phyloP scores from a whole-genome alignment of 164 flowering plant genomes.

The Cinnamomum micranthum region DNA sequence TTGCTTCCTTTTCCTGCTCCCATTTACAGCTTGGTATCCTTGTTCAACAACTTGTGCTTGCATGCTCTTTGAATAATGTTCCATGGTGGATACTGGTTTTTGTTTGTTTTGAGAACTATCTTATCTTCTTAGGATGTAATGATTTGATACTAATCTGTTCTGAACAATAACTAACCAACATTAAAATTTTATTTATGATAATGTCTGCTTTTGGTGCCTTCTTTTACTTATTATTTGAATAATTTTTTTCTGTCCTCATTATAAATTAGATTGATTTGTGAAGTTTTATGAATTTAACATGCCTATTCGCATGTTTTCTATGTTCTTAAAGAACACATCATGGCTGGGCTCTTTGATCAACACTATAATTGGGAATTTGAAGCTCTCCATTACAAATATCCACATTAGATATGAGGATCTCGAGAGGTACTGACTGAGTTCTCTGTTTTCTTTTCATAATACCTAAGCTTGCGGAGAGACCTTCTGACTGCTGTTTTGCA shows the following conservation, averaged over 20 bases:
- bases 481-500: slow-evolving; percentile 30
- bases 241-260: background rate
- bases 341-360: slow-evolving; percentile 95
- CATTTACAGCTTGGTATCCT: too few relatives aligned
- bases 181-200: too few relatives aligned
- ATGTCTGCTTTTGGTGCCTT: background rate
- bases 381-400: slow-evolving; percentile 89
- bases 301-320: slow-evolving; percentile 5
- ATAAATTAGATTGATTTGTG: background rate
- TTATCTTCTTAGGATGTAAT: too few relatives aligned
- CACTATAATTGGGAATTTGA: slow-evolving; percentile 91
- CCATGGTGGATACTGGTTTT: too few relatives aligned
- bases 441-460: background rate
- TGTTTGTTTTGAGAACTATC: too few relatives aligned
- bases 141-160: too few relatives aligned
- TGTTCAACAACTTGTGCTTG: too few relatives aligned
- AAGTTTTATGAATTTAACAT: background rate
- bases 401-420: slow-evolving; percentile 98
- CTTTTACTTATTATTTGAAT: too few relatives aligned
- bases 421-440: slow-evolving; percentile 61
- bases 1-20: too few relatives aligned
- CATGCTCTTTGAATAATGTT: too few relatives aligned
- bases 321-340: slow-evolving; percentile 64
- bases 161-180: too few relatives aligned
- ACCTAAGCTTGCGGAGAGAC: background rate